Evolutionary conservation across 148 eudicot genomes (phyloP), one percentile per base, ranked within the genome.

Genomic region (Arctostaphylos glauca): DNA sequence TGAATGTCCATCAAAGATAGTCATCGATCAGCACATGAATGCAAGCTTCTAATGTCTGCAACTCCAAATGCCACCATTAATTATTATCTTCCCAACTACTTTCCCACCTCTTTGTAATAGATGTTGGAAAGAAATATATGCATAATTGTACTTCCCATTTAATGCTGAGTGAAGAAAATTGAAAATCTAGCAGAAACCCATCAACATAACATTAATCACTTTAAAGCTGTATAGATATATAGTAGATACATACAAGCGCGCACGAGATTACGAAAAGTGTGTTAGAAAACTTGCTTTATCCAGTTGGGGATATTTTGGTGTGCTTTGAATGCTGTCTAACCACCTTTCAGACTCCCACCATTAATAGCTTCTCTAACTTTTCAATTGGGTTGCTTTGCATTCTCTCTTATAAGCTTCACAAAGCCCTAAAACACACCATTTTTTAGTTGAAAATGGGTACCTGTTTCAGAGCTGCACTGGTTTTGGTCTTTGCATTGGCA

Each of bases 381-480:
- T 77, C 68, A 52, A 53, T 53, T 25, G 79, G 47, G 79, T 47
- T 80, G 13, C 41, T 43, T 15, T 15, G 47, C 49, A 41, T 73
- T 7, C 9, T 49, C 82, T 12, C 16, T 67, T 50, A 67, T 49
- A 67, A 67, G 74, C n/a, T 64, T 25, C 74, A 25, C 31, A 19
- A 23, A 49, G 46, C 76, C 25, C 19, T 31, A 31, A 31, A 46
- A 50, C 14, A 10, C 21, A 9, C 56, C 23, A 13, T 48, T 66
- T 10, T 49, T 25, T 43, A 12, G 46, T 16, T 76, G 44, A 86
- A 79, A 54, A 89, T 84, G 88, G 86, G 82, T 1, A 75, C 64
- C 14, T 54, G 53, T 70, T 70, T 68, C 73, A 86, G 74, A 66
- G 81, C 67, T 21, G 14, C 84, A 12, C 5, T 85, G 66, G 46